These are phyloP conservation scores for Nyctanthes arbortristis DNA, from an alignment of 257 asterid genomes.

Conservation along the genomic window DNA sequence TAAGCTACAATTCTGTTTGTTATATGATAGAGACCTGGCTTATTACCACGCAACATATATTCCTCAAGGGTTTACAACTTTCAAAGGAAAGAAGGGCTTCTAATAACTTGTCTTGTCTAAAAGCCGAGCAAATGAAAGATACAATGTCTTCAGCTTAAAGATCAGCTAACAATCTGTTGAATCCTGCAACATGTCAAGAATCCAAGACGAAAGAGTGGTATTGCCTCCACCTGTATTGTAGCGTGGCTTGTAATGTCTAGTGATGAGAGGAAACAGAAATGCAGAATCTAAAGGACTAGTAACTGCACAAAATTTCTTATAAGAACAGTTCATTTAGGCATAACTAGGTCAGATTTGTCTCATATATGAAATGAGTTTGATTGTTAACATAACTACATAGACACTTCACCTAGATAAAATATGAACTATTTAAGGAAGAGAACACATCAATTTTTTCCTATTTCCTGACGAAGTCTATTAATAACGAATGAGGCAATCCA, in stretches of 20 bases:
- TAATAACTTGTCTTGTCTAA: background rate
- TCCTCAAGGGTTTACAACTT: background rate
- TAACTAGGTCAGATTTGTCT: background rate
- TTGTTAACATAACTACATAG: no score
- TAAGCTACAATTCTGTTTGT: background rate
- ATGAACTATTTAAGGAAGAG: background rate
- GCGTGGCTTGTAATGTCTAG: no score
- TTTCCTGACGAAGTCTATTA: background rate
- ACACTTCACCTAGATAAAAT: background rate
- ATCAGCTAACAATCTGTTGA: background rate
- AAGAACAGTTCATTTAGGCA: background rate
- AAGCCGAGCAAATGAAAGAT: background rate
- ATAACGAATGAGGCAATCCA: background rate
- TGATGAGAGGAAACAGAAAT: no score
- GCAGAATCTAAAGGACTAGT: background rate
- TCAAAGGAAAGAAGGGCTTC: no score
- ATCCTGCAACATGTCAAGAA: slow-evolving; percentile 16
- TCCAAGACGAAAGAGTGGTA: background rate
- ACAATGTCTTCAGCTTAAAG: background rate
- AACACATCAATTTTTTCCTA: background rate
- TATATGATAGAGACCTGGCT: background rate
- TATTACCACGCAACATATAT: background rate
- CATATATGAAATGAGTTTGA: background rate
- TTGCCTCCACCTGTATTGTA: background rate
- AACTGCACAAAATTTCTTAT: background rate